Evolutionary conservation across 345 rosid species (phyloP), one percentile per base, ranked within the genome.

Genomic region (Aquilaria malaccensis): DNA sequence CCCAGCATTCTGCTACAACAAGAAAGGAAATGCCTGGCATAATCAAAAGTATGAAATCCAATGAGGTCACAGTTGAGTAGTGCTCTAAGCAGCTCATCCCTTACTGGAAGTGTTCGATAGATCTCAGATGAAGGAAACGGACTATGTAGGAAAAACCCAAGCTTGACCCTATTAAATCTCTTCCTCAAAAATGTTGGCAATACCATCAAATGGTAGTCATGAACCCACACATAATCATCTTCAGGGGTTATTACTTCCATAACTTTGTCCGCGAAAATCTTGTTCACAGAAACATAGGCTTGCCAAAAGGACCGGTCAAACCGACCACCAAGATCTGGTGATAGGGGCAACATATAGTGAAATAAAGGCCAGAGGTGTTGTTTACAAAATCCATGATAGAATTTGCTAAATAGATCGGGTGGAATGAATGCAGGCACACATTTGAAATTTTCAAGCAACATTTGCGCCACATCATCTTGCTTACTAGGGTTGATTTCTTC

Each of bases 1-100:
- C 98, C 98, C 12, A 91, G 98, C 98, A 91, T 91, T 71, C 96
- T 74, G 59, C 96, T 91, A 58, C 98, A 91, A 61, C 98, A 91
- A 4, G 98, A 91, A 33, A 91, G 81, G 76, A 91, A 91, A 63
- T 91, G 98, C 61, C 98, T 85, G 33, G 98, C 98, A 55, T 91
- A 91, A 72, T 91, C 98, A 74, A 91, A 91, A 45, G 96, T 88
- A 67, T 91, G 98, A 77, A 91, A 91, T 1, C 98, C 98, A 11
- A 91, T 85, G 30, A 91, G 79, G 57, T 91, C 98, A 0, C 96
- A 79, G 43, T 91, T 91, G 48, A 91, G 81, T 60, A 91, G 88
- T 5, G 95, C 96, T 6, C 95, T 79, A 13, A 92, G 73, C 69
- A 91, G 84, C 59, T 91, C 98, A 33, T 86, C 88, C 56, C 98